Percentiles rank a stretch among this genome's conserved stretches.
These are phyloP conservation scores for Calocybe gangraenosa DNA, from an alignment of 768 basidiomycete genomes.

Conservation along the genomic window DNA sequence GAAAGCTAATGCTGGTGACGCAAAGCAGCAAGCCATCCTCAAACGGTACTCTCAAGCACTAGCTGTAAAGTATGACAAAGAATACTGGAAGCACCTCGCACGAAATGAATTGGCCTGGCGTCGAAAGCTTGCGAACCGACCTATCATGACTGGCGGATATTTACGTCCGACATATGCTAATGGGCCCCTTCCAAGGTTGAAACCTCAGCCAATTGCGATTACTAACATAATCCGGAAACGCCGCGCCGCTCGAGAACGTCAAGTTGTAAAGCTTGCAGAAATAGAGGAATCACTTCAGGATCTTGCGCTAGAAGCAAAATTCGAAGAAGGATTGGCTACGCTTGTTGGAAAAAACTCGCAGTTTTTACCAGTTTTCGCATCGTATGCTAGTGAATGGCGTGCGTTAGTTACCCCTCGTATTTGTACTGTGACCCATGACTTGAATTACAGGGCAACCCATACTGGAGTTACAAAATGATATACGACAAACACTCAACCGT, in stretches of 20 bases:
- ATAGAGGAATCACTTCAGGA: slow-evolving; percentile 28
- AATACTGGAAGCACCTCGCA: slow-evolving; percentile 40
- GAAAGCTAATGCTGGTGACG: slow-evolving; percentile 51
- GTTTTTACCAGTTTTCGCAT: slow-evolving; percentile 11
- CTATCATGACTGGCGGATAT: slow-evolving; percentile 69
- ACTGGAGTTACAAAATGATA: slow-evolving; percentile 20
- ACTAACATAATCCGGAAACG: slow-evolving; percentile 62
- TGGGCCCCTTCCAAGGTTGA: slow-evolving; percentile 72
- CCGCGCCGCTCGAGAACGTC: slow-evolving; percentile 30
- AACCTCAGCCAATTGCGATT: slow-evolving; percentile 73
- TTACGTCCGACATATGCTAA: slow-evolving; percentile 63
- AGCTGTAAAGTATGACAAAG: slow-evolving; percentile 43
- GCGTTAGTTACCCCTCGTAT: slow-evolving; percentile 17
- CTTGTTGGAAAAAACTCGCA: slow-evolving; percentile 1
- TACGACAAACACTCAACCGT: slow-evolving; percentile 29
- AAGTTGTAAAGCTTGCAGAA: slow-evolving; percentile 31
- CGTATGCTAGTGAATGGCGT: slow-evolving; percentile 34
- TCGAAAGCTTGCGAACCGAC: slow-evolving; percentile 47
- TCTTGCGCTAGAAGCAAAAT: slow-evolving; percentile 28
- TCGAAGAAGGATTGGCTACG: slow-evolving; percentile 28
- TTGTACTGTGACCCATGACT: not conserved
- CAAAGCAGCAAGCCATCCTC: slow-evolving; percentile 40
- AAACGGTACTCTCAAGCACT: slow-evolving; percentile 58
- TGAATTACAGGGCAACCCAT: slow-evolving; percentile 35
- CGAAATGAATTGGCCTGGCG: slow-evolving; percentile 53